Base-by-base conservation (phyloP, 306 rosid genomes). In the Urtica urens region DNA sequence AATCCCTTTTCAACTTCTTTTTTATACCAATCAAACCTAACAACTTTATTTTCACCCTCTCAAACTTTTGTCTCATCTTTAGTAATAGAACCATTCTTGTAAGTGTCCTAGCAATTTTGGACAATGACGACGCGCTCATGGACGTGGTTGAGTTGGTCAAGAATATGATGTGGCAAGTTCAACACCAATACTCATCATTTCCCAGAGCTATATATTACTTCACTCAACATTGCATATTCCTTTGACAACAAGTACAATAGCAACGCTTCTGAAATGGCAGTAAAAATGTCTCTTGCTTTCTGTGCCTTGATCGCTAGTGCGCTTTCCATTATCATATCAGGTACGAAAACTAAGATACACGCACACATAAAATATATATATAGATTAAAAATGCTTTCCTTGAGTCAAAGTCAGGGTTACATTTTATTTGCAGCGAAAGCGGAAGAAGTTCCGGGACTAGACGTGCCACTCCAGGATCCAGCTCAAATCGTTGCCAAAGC, bases 401-500 rank as follows among this genome's bases (percentile, higher is more conserved):
- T 35, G 37, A 31, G n/a, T n/a, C n/a, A n/a, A n/a, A n/a, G n/a
- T n/a, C n/a, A n/a, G 10, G 37, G 37, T 3, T 35, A 16, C 7
- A 38, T n/a, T 21, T 21, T 14, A 23, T 40, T 60, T 39, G 38
- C 53, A 83, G 93, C 72, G 34, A 59, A 66, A 26, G 86, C 77
- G 37, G 70, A 65, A 11, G 78, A 67, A 6, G 65, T 13, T 2
- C 64, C 76, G 0, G 61, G 59, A 10, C 31, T 59, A 1, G 52
- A 76, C 6, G 42, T 16, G 11, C 53, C 13, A 0, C 14, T 13
- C 38, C 60, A 51, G n/a, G 86, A 81, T 38, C 87, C 93, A 7
- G 10, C 82, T 62, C 72, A 75, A 66, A 65, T 90, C 31, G 64
- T 77, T 25, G 57, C 87, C 64, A 79, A 71, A 43, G 97, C 97